Evolutionary conservation across 2,329 filamentous ascomycete species (phyloP).

Genomic region (Diatrype stigma): DNA sequence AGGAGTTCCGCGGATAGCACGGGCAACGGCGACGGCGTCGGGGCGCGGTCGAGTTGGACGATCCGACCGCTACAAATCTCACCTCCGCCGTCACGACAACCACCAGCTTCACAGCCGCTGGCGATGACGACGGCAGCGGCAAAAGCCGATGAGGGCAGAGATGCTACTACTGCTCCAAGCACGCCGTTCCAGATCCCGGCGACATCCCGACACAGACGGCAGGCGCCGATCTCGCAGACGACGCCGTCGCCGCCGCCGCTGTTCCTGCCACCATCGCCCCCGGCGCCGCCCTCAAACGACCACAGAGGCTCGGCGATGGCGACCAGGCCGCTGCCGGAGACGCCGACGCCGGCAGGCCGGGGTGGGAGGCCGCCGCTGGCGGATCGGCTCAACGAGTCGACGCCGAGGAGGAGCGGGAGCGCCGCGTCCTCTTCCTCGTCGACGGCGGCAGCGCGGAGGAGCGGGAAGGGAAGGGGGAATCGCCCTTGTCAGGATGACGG

Average conservation of each 20-base stretch:
- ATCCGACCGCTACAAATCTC: conserved; percentile 13
- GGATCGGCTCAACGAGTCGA: conserved; percentile 12
- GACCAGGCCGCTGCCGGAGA: conserved; percentile 16
- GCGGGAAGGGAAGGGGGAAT: not conserved
- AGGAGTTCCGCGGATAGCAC: not conserved
- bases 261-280: not conserved
- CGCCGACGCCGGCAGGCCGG: conserved; percentile 10
- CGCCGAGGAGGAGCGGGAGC: conserved; percentile 7
- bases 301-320: not conserved
- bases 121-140: no score
- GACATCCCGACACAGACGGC: conserved; percentile 12
- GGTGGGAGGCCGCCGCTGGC: conserved; percentile 7
- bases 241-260: not conserved
- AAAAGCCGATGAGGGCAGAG: not conserved
- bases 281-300: not conserved
- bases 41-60: conserved; percentile 8
- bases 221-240: not conserved
- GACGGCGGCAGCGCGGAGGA: not conserved
- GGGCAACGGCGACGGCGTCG: not conserved
- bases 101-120: not conserved
- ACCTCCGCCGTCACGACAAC: conserved; percentile 9
- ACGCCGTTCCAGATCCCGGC: conserved; percentile 11
- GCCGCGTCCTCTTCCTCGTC: conserved; percentile 1
- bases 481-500: conserved; percentile 14
- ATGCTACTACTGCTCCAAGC: conserved; percentile 9